phyloP scores from a whole-genome alignment of 495 filamentous ascomycete genomes.

The Podospora anserina region DNA sequence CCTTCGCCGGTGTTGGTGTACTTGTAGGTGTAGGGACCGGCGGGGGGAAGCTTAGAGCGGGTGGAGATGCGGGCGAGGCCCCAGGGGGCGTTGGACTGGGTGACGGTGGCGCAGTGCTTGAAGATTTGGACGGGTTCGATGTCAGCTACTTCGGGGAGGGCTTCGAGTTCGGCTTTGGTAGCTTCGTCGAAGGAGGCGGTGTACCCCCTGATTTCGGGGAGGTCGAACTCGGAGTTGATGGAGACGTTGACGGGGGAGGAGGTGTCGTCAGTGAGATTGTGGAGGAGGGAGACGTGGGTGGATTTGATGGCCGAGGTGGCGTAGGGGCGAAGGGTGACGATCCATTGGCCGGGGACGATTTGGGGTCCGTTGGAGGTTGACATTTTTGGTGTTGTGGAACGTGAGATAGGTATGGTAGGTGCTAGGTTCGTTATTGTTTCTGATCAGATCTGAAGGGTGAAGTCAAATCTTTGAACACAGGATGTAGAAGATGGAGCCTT shows the following conservation, averaged over 20 bases:
- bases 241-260: not conserved
- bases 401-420: not conserved
- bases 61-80: slow-evolving; percentile 53
- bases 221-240: slow-evolving; percentile 2
- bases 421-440: not conserved
- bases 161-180: slow-evolving; percentile 7
- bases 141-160: slow-evolving; percentile 7
- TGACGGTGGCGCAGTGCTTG: slow-evolving; percentile 36
- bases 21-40: slow-evolving; percentile 56
- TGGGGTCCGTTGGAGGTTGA: not conserved
- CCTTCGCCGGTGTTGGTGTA: slow-evolving; percentile 46
- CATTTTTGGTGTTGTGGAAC: not conserved
- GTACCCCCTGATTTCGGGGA: slow-evolving; percentile 9
- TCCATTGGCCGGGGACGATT: slow-evolving; percentile 5
- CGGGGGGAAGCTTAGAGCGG: slow-evolving; percentile 38
- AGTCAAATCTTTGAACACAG: too few species aligned
- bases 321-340: slow-evolving; percentile 12
- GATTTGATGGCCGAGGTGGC: slow-evolving; percentile 1
- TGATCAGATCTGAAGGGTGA: too few species aligned
- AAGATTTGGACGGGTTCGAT: slow-evolving; percentile 48
- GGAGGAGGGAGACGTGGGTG: slow-evolving; percentile 4
- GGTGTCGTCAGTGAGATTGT: not conserved
- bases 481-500: not conserved
- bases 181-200: slow-evolving; percentile 6
- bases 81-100: slow-evolving; percentile 54